Base-by-base conservation (phyloP, 306 rosid species). In the Vigna mungo region DNA sequence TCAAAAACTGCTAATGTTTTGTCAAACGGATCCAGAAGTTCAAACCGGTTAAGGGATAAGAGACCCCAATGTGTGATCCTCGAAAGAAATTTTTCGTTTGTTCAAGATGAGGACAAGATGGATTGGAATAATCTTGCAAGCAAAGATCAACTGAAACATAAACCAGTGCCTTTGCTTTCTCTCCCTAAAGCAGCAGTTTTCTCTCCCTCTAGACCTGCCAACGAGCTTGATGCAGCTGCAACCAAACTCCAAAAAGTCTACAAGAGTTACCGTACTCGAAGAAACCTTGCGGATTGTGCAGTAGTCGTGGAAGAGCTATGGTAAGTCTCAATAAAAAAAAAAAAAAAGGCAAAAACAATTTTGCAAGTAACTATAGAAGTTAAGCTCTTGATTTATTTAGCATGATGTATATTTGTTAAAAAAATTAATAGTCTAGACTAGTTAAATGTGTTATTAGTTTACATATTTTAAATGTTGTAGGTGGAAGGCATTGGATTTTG, bases 221-320 rank as follows among this genome's bases (percentile, higher is more conserved):
- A 67, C 41, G 97, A 95, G 84, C 97, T 95, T 41, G 94, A 92
- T 46, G 92, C 93, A 7, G 99, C 99, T 1, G 99, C 99, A 37
- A 87, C 85, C 21, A 95, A 79, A 82, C 72, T 95, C 73, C 99
- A 95, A 76, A 95, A 95, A 68, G 97, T 90, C 3, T 95, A 95
- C 68, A 95, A 95, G 83, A 88, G 97, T 83, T 92, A 95, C 72
- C 85, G 98, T 2, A 95, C 97, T 0, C 30, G 99, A 76, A 84
- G 99, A 77, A 95, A 91, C 77, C 95, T 95, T 43, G 99, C 99
- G 12, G 99, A 95, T 83, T 95, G 99, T 82, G 99, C 97, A 4
- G 99, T 95, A 58, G 93, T 95, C 25, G 91, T 86, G 30, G 97
- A 95, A 74, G 99, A 95, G 79, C 89, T 95, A 10, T 95, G 99